phyloP scores from a whole-genome alignment of 257 asterid genomes.

The Euphrasia confusa region DNA sequence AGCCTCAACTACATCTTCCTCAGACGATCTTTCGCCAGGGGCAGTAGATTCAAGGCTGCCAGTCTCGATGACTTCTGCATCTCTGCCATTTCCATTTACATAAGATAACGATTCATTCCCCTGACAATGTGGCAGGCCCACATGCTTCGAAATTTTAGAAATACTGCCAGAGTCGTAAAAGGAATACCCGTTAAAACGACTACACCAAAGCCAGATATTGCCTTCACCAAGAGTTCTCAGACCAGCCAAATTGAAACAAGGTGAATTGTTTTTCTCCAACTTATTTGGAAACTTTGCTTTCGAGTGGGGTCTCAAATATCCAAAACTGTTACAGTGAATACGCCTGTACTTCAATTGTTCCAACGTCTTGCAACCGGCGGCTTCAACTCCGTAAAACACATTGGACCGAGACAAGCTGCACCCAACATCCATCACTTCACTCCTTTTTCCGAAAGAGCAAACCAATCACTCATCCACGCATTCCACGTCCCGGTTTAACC shows the following conservation, averaged over 20 bases:
- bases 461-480: conserved; percentile 17
- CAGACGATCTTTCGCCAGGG: conserved; percentile 28
- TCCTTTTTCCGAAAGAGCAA: conserved; percentile 26
- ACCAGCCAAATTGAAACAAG: conserved; percentile 24
- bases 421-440: conserved; percentile 43
- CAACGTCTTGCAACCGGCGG: conserved; percentile 28
- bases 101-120: conserved; percentile 81
- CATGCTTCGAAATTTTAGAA: conserved; percentile 31
- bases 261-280: conserved; percentile 29
- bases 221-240: conserved; percentile 16
- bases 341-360: conserved; percentile 25
- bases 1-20: conserved; percentile 36
- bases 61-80: conserved; percentile 41
- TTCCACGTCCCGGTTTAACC: conserved; percentile 20
- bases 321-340: conserved; percentile 16
- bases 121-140: conserved; percentile 53
- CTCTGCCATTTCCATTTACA: conserved; percentile 55
- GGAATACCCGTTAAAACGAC: conserved; percentile 29
- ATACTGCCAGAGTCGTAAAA: conserved; percentile 27
- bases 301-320: conserved; percentile 24
- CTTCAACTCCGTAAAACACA: conserved; percentile 38
- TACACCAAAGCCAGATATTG: conserved; percentile 19
- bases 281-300: conserved; percentile 27
- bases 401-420: conserved; percentile 43
- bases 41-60: too few relatives aligned